Evolutionary conservation across 352 stramenopile species (phyloP).

Genomic region (Phytophthora cactorum): DNA sequence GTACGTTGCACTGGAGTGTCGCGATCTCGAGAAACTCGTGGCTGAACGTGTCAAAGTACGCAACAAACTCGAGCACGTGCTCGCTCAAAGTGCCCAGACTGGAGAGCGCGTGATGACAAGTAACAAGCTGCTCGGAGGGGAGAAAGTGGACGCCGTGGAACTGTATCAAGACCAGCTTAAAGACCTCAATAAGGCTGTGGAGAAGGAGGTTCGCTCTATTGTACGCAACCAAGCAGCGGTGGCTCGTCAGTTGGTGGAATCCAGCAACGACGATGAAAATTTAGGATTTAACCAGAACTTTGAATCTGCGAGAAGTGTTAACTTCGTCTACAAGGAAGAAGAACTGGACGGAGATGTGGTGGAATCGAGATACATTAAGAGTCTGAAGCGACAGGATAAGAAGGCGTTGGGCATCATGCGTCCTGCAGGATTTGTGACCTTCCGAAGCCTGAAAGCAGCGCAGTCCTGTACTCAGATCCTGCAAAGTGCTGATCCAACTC

Average conservation of each 20-base stretch:
- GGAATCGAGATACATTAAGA: constrained; percentile 71
- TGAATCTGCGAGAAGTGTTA: constrained; percentile 33
- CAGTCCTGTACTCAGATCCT: constrained; percentile 84
- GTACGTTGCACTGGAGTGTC: constrained; percentile 80
- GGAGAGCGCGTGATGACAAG: constrained; percentile 61
- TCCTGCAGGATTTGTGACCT: constrained; percentile 79
- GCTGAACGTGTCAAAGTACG: constrained; percentile 69
- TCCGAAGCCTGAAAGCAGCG: constrained; percentile 72
- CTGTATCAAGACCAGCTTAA: constrained; percentile 74
- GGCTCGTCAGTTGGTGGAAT: constrained; percentile 64
- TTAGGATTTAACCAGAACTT: constrained; percentile 27
- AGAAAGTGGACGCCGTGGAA: constrained; percentile 75
- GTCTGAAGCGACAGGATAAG: constrained; percentile 49
- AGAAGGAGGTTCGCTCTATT: constrained; percentile 79
- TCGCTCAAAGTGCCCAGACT: constrained; percentile 66
- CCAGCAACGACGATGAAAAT: constrained; percentile 45
- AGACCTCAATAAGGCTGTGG: constrained; percentile 72
- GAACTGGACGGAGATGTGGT: constrained; percentile 35
- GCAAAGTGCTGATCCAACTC: constrained; percentile 70
- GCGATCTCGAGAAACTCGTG: constrained; percentile 77
- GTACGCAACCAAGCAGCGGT: constrained; percentile 68
- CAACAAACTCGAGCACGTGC: constrained; percentile 69
- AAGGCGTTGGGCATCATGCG: constrained; percentile 70
- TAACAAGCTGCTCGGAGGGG: constrained; percentile 44
- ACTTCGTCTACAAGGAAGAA: constrained; percentile 45